These are phyloP conservation scores for Cercophora sp. DNA, from an alignment of 495 filamentous ascomycete species.

Conservation along the genomic window DNA sequence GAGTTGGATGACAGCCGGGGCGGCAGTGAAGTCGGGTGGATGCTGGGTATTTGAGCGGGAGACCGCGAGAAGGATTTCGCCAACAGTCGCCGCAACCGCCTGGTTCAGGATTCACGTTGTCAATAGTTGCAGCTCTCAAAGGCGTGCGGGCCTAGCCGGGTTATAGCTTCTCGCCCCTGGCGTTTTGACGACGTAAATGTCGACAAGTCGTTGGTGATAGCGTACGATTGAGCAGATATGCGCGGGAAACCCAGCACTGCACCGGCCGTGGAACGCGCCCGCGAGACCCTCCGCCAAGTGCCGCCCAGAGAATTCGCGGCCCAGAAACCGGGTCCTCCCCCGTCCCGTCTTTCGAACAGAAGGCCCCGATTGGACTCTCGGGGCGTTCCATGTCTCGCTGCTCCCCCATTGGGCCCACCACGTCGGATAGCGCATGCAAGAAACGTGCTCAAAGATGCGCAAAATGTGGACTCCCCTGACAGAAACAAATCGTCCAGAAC, in stretches of 20 bases:
- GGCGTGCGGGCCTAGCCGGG: no score
- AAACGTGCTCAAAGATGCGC: slow-evolving; percentile 29
- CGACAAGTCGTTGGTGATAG: neutral
- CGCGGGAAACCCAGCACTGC: neutral
- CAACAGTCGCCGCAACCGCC: no score
- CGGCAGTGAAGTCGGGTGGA: neutral
- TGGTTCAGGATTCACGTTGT: no score
- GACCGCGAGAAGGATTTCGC: neutral
- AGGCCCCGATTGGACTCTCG: neutral
- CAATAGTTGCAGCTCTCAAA: no score
- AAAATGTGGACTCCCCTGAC: neutral
- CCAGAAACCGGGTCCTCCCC: neutral
- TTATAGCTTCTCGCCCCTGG: no score
- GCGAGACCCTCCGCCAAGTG: slow-evolving; percentile 1
- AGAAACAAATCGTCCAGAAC: neutral
- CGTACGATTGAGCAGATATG: slow-evolving; percentile 1
- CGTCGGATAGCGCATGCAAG: slow-evolving; percentile 6
- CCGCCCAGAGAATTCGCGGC: neutral
- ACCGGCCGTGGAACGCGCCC: neutral
- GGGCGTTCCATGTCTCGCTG: neutral
- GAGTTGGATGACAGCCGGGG: neutral
- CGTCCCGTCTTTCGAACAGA: neutral
- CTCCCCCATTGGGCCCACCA: slow-evolving; percentile 5
- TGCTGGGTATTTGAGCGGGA: neutral
- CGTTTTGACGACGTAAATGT: no score